Percentiles rank a stretch among this genome's conserved stretches.
phyloP scores from a whole-genome alignment of 2,329 filamentous ascomycete species.

The Trichoderma guizhouense region DNA sequence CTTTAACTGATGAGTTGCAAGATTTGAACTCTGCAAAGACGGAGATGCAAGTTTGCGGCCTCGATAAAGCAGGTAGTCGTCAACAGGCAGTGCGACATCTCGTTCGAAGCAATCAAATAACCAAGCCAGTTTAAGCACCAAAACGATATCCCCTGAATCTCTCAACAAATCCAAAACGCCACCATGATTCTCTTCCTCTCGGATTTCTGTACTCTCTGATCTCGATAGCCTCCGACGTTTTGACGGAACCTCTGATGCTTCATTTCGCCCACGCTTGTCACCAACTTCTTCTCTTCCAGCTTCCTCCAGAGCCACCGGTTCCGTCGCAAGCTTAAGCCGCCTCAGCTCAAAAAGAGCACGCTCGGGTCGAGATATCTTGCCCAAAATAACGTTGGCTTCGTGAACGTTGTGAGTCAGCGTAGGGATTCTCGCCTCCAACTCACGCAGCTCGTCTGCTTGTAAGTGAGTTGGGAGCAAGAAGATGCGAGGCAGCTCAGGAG shows the following conservation, averaged over 20 bases:
- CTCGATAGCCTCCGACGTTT: conserved; percentile 24
- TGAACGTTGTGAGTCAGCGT: conserved; percentile 66
- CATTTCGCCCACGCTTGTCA: neutral
- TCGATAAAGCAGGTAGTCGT: conserved; percentile 53
- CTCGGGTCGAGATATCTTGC: conserved; percentile 65
- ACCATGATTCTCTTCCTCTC: neutral
- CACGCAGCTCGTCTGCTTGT: conserved; percentile 56
- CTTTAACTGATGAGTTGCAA: neutral
- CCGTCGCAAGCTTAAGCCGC: conserved; percentile 58
- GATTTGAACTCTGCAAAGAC: neutral
- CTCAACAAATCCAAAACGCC: neutral
- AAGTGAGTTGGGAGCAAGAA: conserved; percentile 73
- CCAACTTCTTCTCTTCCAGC: neutral
- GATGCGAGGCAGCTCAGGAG: conserved; percentile 54
- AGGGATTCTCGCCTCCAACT: conserved; percentile 62
- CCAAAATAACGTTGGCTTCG: conserved; percentile 72
- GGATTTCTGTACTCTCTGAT: neutral
- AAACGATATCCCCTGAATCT: conserved; percentile 33
- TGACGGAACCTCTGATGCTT: neutral
- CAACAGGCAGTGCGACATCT: conserved; percentile 44
- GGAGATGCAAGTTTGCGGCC: conserved; percentile 36
- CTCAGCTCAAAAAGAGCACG: conserved; percentile 77
- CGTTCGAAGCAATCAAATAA: conserved; percentile 50
- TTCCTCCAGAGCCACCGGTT: conserved; percentile 32
- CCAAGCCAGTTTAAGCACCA: conserved; percentile 59